Percentiles rank a stretch among this genome's conserved stretches.
phyloP scores from a whole-genome alignment of 441 rosid species.

The Omphalea diandra region DNA sequence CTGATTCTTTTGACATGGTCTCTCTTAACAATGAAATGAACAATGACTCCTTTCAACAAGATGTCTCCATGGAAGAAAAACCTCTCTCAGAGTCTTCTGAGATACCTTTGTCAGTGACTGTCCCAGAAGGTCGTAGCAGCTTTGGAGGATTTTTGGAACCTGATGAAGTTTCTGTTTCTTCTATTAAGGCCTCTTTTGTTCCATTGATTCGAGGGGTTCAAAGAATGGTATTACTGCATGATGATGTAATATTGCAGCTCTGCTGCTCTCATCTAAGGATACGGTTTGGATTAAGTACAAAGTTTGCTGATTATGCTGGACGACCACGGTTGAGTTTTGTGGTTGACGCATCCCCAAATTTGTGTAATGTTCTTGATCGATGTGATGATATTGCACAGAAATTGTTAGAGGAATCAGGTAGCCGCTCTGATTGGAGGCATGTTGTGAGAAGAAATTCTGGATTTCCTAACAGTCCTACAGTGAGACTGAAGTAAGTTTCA shows the following conservation, averaged over 20 bases:
- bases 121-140: slow-evolving; percentile 39
- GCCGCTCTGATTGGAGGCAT: slow-evolving; percentile 66
- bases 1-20: slow-evolving; percentile 53
- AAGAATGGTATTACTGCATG: slow-evolving; percentile 43
- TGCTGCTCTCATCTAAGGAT: slow-evolving; percentile 53
- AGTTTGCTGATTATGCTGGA: slow-evolving; percentile 57
- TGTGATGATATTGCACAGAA: slow-evolving; percentile 51
- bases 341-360: slow-evolving; percentile 47
- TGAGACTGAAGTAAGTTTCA: slow-evolving; percentile 70
- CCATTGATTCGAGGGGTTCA: slow-evolving; percentile 44
- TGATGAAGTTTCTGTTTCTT: slow-evolving; percentile 51
- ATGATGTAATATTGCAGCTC: slow-evolving; percentile 51
- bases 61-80: slow-evolving; percentile 43
- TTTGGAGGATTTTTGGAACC: slow-evolving; percentile 44
- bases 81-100: slow-evolving; percentile 21
- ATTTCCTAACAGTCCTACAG: slow-evolving; percentile 37
- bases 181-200: slow-evolving; percentile 44
- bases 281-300: slow-evolving; percentile 51
- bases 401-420: slow-evolving; percentile 44
- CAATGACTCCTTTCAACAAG: slow-evolving; percentile 26
- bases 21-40: slow-evolving; percentile 39
- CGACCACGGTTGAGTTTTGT: slow-evolving; percentile 68
- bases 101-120: slow-evolving; percentile 32
- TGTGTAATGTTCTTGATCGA: slow-evolving; percentile 55
- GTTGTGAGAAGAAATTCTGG: slow-evolving; percentile 37